Base-by-base conservation (phyloP, 352 stramenopile species). In the Globisporangium cylindrosporum region DNA sequence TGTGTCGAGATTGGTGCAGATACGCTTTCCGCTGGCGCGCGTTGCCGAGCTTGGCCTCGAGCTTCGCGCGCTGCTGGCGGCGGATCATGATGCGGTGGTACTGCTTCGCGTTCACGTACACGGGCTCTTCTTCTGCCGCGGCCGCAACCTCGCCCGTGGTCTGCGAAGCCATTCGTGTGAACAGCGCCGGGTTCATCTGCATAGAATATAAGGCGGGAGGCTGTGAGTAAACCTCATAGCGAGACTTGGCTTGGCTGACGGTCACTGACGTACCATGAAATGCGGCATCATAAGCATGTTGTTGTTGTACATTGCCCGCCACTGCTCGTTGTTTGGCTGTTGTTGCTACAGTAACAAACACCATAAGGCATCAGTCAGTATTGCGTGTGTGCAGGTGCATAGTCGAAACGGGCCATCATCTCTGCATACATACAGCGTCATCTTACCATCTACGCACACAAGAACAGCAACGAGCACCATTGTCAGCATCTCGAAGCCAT, bases 61-160 rank as follows among this genome's bases (percentile, higher is more conserved):
- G 80, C 70, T 97, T 97, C 46, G 88, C 86, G 46, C 88, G 81
- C 70, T 94, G 87, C 64, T 97, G 84, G 66, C 90, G 83, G 57
- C 90, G 88, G 57, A 95, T 88, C 82, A 97, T 91, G 69, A 97
- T 97, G 22, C 90, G 85, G 69, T 95, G 86, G 70, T 97, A 97
- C 70, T 97, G 90, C 77, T 97, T 97, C 56, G 88, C 90, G 68
- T 97, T 97, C 43, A 97, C 90, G 68, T 96, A 97, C 48, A 97
- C 87, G 8, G 89, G 89, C 59, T 95, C 88, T 72, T 97, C 89
- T 38, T 97, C 89, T 3, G 54, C 27, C 3, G 27, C 54, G 4
- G 27, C 7, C 8, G 54, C 54, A 3, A 27, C 54, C 18, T 59
- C 54, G 3, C 54, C 27, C 15, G 18, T 22, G 24, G 54, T 32